Percentiles rank a stretch among this genome's conserved stretches.
phyloP scores from a whole-genome alignment of 139 green algal species.

The Chlorella sp. region DNA sequence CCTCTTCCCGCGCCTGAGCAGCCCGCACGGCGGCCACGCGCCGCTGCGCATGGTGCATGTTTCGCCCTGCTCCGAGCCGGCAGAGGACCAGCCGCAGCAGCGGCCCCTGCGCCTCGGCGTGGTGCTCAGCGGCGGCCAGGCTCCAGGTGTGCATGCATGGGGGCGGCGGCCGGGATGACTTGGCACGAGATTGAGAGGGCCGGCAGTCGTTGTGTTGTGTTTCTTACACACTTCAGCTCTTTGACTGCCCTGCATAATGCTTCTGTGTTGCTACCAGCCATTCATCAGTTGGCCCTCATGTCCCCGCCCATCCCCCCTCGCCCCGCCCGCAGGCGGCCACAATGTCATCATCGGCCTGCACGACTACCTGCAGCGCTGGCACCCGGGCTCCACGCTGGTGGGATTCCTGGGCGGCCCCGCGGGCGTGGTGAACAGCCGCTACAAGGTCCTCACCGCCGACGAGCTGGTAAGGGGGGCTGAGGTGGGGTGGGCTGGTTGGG shows the following conservation, averaged over 20 bases:
- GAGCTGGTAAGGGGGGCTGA: slow-evolving; percentile 10
- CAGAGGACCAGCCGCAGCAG: not conserved
- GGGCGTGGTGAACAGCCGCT: slow-evolving; percentile 38
- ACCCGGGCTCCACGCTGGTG: slow-evolving; percentile 49
- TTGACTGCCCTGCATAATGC: too few species aligned
- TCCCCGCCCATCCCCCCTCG: not conserved
- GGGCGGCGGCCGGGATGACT: too few species aligned
- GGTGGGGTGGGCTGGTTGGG: not conserved
- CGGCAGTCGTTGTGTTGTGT: too few species aligned
- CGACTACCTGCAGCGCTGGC: slow-evolving; percentile 53
- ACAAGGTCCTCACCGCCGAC: slow-evolving; percentile 41
- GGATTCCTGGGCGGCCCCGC: slow-evolving; percentile 54
- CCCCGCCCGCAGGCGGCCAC: slow-evolving; percentile 58
- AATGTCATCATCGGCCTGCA: slow-evolving; percentile 75
- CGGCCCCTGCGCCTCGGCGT: slow-evolving; percentile 53
- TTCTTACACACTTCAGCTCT: too few species aligned
- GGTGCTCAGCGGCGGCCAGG: slow-evolving; percentile 69
- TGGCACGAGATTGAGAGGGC: not conserved
- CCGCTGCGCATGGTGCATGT: slow-evolving; percentile 23
- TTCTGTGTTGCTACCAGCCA: too few species aligned
- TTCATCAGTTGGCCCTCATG: too few species aligned
- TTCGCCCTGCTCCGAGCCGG: too few species aligned
- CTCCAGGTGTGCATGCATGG: slow-evolving; percentile 33
- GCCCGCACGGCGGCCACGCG: not conserved
- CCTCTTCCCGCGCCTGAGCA: slow-evolving; percentile 40